Conservation (phyloP, 768 basidiomycete genomes). For the Sutorius australiensis region DNA sequence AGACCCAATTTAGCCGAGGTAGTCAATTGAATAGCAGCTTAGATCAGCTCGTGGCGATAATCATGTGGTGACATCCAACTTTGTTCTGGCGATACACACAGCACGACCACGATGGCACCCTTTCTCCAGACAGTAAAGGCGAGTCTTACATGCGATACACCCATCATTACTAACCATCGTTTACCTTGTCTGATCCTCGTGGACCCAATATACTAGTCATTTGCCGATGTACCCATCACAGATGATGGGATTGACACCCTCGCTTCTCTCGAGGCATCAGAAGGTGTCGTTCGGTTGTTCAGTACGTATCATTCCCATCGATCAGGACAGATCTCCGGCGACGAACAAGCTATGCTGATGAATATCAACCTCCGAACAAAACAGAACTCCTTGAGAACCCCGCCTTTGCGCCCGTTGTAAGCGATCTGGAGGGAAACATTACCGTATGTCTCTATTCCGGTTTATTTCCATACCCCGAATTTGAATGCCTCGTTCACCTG, state of each 20-base stretch:
- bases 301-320: slow-evolving; percentile 46
- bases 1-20: background rate
- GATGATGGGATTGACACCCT: slow-evolving; percentile 86
- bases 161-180: background rate
- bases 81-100: background rate
- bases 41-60: background rate
- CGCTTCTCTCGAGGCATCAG: slow-evolving; percentile 81
- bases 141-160: slow-evolving; percentile 9
- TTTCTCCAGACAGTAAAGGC: slow-evolving; percentile 72
- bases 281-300: slow-evolving; percentile 87
- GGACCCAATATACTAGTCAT: slow-evolving; percentile 57
- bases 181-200: background rate
- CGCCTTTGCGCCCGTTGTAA: slow-evolving; percentile 80
- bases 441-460: slow-evolving; percentile 45
- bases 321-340: background rate
- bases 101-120: slow-evolving; percentile 54
- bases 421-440: slow-evolving; percentile 90
- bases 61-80: background rate
- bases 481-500: background rate
- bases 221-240: slow-evolving; percentile 82
- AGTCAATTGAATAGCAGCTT: background rate
- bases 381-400: slow-evolving; percentile 26
- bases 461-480: background rate
- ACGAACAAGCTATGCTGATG: background rate
- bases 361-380: background rate